phyloP scores from a whole-genome alignment of 768 basidiomycete genomes.

The Trametes sanguinea region DNA sequence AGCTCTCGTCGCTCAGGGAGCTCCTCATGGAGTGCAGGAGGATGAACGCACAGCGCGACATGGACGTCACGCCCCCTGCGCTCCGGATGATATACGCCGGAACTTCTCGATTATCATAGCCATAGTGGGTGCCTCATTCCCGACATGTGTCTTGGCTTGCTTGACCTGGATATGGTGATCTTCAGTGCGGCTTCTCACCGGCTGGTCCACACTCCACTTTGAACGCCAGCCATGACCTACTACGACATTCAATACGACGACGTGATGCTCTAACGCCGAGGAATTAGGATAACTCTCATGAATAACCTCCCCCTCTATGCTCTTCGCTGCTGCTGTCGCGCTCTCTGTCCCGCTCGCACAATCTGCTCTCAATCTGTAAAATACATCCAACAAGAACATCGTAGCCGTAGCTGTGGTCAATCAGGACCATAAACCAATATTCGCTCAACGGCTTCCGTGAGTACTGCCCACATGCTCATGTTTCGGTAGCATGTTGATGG shows the following conservation, averaged over 20 bases:
- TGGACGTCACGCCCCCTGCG: constrained; percentile 16
- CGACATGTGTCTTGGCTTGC: not conserved
- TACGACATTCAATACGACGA: constrained; percentile 3
- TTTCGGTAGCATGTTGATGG: too few relatives aligned
- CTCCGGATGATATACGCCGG: constrained; percentile 20
- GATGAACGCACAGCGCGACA: constrained; percentile 34
- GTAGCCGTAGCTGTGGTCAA: too few relatives aligned
- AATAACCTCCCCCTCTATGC: constrained; percentile 1
- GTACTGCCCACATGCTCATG: too few relatives aligned
- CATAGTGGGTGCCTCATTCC: constrained; percentile 7
- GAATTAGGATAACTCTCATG: not conserved
- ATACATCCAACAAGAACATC: not conserved
- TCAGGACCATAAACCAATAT: too few relatives aligned
- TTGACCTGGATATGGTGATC: not conserved
- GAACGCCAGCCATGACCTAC: not conserved
- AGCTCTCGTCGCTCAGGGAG: constrained; percentile 50
- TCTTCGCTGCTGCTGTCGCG: constrained; percentile 19
- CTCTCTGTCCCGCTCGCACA: not conserved
- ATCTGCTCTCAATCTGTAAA: not conserved
- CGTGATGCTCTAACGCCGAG: constrained; percentile 2
- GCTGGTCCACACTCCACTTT: not conserved
- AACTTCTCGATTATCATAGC: constrained; percentile 14
- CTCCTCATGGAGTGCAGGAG: constrained; percentile 58
- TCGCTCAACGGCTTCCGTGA: too few relatives aligned
- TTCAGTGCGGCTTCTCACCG: not conserved